phyloP scores from a whole-genome alignment of 257 asterid genomes.

The Solanum chaucha region DNA sequence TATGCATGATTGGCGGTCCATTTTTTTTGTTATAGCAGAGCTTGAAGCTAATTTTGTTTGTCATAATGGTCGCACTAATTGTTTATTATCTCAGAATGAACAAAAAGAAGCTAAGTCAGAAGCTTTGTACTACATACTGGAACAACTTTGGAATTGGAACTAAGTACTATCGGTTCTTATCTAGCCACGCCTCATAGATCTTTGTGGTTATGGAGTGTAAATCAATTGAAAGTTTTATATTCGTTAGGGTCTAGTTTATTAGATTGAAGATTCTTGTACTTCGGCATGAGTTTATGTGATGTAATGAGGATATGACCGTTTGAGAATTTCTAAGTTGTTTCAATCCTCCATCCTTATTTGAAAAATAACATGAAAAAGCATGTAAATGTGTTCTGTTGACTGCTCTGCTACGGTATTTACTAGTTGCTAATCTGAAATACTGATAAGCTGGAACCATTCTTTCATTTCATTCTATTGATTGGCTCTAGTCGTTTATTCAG shows the following conservation, averaged over 20 bases:
- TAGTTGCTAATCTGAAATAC: background rate
- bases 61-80: background rate
- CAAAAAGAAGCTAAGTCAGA: background rate
- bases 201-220: background rate
- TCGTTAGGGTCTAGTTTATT: background rate
- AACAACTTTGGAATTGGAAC: background rate
- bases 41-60: background rate
- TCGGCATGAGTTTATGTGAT: background rate
- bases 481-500: constrained; percentile 22
- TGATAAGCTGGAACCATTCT: background rate
- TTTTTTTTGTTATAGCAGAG: background rate
- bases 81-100: background rate
- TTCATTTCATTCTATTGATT: too few species aligned
- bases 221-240: background rate
- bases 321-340: background rate
- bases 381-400: background rate
- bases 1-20: background rate
- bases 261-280: background rate
- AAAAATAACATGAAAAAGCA: background rate
- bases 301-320: background rate
- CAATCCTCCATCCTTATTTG: background rate
- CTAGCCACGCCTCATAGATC: background rate
- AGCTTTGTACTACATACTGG: background rate
- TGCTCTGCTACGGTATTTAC: background rate
- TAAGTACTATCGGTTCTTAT: background rate